Percentiles rank a stretch among this genome's conserved stretches.
These are phyloP conservation scores for Barnettozyma populi DNA, from an alignment of 805 yeast species.

Conservation along the genomic window DNA sequence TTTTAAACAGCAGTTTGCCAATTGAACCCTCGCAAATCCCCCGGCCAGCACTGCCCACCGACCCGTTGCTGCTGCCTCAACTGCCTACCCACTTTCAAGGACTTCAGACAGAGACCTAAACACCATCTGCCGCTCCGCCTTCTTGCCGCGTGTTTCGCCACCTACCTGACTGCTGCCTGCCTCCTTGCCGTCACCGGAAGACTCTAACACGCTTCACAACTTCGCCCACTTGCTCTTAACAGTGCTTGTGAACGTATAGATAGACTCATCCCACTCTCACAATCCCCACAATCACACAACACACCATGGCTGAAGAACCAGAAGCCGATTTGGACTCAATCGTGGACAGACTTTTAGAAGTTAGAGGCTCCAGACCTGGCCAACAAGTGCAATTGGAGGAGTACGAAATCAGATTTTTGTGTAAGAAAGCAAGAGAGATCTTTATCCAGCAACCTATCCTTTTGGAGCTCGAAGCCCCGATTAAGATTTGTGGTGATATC, in stretches of 20 bases:
- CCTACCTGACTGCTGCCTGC: slow-evolving; percentile 1
- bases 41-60: neutral
- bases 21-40: neutral
- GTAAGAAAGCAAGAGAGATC: slow-evolving; percentile 97
- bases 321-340: slow-evolving; percentile 96
- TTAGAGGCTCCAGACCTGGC: slow-evolving; percentile 97
- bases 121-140: neutral
- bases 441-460: slow-evolving; percentile 96
- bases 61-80: neutral
- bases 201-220: neutral
- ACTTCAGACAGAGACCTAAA: neutral
- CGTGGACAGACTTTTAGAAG: slow-evolving; percentile 93
- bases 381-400: slow-evolving; percentile 92
- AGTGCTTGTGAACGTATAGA: neutral
- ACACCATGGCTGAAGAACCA: slow-evolving; percentile 38
- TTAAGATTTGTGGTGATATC: slow-evolving; percentile 93
- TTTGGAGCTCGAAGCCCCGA: slow-evolving; percentile 95
- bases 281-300: slow-evolving; percentile 7
- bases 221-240: neutral
- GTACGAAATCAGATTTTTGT: slow-evolving; percentile 88
- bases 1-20: slow-evolving; percentile 2
- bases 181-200: slow-evolving; percentile 1
- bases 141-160: neutral
- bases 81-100: neutral
- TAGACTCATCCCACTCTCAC: neutral